Base-by-base conservation (phyloP, 2,329 filamentous ascomycete species). In the Neofusicoccum laricinum region DNA sequence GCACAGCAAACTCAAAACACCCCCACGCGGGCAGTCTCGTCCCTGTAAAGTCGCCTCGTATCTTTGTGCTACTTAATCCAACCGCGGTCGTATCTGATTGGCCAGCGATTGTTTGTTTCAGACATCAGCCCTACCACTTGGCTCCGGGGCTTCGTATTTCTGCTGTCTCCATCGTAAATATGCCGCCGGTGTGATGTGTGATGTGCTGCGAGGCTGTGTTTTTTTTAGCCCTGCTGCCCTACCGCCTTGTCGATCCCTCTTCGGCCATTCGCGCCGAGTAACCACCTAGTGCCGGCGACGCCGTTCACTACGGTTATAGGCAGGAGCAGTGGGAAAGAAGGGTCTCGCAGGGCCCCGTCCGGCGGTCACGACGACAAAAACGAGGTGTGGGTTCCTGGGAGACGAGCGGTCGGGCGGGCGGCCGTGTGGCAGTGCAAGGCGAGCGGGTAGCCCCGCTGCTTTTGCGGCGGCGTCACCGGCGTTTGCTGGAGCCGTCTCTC, bases 381-480 rank as follows among this genome's bases (percentile, higher is more conserved):
- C 55, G 40, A 59, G 55, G 14, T 46, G 55, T 46, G 53, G 53
- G 53, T 57, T 19, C n/a, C 15, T 53, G 8, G 30, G 19, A 10
- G 45, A 17, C 45, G 46, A 17, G 21, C 46, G 46, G 46, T 30
- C 14, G 12, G 49, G 15, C 25, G 53, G 36, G 25, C 53, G 3
- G 55, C 40, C 40, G 38, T 46, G 55, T 59, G 55, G 55, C 55
- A 59, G 55, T 59, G 55, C 55, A 59, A 19, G 25, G 55, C 41
- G 25, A 36, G 41, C 41, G 17, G 34, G 41, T 36, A 57, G 38
- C 19, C 38, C 49, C 15, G 48, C 21, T 34, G 43, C n/a, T 46
- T 19, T 19, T n/a, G 14, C 30, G 48, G n/a, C n/a, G n/a, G 32
- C 49, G 50, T 55, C 50, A 55, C 15, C 12, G 38, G 25, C 25